Conservation (phyloP, 176 grass and related monocot species). For the Lolium rigidum region DNA sequence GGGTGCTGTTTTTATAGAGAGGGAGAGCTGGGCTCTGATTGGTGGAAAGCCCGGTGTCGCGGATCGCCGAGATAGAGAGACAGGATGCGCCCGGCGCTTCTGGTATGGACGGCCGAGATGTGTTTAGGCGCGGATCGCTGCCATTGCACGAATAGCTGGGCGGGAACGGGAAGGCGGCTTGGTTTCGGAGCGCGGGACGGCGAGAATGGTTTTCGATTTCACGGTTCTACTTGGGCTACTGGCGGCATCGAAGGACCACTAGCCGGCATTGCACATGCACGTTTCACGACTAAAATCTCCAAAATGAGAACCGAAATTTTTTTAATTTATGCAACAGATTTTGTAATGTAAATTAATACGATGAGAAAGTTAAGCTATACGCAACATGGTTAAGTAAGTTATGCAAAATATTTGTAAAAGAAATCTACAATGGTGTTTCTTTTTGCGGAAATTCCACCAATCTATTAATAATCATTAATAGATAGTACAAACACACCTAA, state of each 20-base stretch:
- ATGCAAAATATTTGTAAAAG: too few relatives aligned
- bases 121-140: neutral
- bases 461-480: too few relatives aligned
- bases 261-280: neutral
- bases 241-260: neutral
- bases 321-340: too few relatives aligned
- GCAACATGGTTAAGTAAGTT: too few relatives aligned
- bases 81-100: neutral
- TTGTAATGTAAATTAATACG: too few relatives aligned
- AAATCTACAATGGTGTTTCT: too few relatives aligned
- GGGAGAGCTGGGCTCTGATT: neutral
- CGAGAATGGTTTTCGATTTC: neutral
- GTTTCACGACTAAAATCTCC: neutral
- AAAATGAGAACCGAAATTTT: too few relatives aligned
- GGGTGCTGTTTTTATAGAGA: neutral
- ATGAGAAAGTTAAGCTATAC: too few relatives aligned
- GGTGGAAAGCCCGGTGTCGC: neutral
- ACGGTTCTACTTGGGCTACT: neutral
- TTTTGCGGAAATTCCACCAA: too few relatives aligned
- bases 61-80: neutral
- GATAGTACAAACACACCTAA: too few relatives aligned
- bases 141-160: neutral
- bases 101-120: neutral
- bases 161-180: neutral
- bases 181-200: neutral